These are phyloP conservation scores for Solanum microdontum DNA, from an alignment of 257 asterid genomes.

Conservation along the genomic window DNA sequence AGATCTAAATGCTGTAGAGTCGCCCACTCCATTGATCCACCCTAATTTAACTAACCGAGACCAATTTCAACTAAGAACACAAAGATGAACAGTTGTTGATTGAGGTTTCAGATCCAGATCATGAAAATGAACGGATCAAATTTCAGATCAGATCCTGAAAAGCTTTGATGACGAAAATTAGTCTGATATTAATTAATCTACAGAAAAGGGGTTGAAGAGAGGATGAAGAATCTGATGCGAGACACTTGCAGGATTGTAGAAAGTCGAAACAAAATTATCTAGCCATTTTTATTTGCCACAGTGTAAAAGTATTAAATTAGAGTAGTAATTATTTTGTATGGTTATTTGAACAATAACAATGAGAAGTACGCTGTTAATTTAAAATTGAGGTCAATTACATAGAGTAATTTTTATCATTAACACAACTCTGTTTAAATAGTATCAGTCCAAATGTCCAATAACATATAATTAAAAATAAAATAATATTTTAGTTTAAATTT, in stretches of 20 bases:
- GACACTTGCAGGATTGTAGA: neutral
- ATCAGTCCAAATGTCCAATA: neutral
- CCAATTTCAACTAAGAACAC: neutral
- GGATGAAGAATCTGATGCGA: neutral
- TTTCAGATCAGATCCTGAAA: neutral
- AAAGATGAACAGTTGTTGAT: neutral
- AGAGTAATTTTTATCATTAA: neutral
- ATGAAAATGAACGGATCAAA: neutral
- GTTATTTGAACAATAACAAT: neutral
- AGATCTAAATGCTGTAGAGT: constrained; percentile 96
- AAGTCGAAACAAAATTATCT: neutral
- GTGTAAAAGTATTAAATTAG: neutral
- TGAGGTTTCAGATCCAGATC: constrained; percentile 3
- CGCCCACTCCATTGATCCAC: constrained; percentile 76
- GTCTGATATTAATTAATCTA: neutral
- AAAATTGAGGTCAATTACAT: neutral
- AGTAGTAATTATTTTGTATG: neutral
- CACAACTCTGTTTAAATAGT: neutral
- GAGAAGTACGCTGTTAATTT: neutral
- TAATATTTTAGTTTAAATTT: neutral
- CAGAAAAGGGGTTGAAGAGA: neutral
- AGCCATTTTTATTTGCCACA: neutral
- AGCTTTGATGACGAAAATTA: neutral
- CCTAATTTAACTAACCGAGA: neutral
- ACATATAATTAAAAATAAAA: neutral